A percentile compares a stretch with the other conserved stretches of the same genome.
Conservation (phyloP, 805 yeast species). For the Kuraishia hungarica region DNA sequence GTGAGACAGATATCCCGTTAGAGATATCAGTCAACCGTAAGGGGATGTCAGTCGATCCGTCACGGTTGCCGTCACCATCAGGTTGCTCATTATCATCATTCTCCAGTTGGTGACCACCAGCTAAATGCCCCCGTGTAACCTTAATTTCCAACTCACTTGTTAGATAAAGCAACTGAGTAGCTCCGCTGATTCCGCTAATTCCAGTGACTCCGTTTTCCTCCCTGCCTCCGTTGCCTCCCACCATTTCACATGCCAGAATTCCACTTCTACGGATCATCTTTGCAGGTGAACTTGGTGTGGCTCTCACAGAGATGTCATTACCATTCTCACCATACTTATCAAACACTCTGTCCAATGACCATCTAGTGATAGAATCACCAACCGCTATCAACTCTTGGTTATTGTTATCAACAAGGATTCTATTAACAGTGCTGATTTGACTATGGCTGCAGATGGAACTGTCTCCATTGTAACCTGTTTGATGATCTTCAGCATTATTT, state of each 20-base stretch:
- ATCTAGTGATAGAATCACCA: not conserved
- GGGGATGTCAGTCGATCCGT: no score
- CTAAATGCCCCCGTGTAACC: no score
- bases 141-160: conserved; percentile 28
- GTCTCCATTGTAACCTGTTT: no score
- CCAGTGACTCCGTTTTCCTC: no score
- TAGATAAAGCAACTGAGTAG: conserved; percentile 20
- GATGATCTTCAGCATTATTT: no score
- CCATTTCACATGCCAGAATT: conserved; percentile 21
- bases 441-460: no score
- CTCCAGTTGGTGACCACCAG: no score
- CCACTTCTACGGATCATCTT: conserved; percentile 20
- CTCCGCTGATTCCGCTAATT: no score
- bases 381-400: not conserved
- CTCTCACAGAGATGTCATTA: conserved; percentile 6
- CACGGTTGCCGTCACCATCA: not conserved
- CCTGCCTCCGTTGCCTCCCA: no score
- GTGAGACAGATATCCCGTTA: not conserved
- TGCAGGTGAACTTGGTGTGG: conserved; percentile 18
- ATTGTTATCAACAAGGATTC: not conserved
- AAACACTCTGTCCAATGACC: not conserved
- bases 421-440: not conserved
- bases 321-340: not conserved
- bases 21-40: not conserved
- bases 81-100: not conserved